Conservation (phyloP, 2,329 filamentous ascomycete genomes). For the Penicillium sp. region DNA sequence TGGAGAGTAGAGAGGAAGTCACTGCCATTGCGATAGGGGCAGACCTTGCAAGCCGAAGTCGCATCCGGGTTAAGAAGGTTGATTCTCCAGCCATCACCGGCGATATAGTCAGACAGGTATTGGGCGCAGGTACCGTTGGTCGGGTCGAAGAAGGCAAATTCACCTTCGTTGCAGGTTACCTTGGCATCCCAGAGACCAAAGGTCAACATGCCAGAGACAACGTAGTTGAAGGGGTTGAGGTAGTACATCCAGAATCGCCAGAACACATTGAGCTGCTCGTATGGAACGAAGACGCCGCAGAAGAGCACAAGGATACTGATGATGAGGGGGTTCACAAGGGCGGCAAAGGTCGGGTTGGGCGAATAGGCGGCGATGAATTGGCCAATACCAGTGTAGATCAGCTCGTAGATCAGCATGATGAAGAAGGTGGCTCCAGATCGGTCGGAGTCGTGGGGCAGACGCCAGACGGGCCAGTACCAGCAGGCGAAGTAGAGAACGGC, state of each 20-base stretch:
- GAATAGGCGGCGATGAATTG: conserved; percentile 80
- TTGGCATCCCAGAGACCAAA: conserved; percentile 53
- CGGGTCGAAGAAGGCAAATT: conserved; percentile 52
- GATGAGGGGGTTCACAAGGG: conserved; percentile 74
- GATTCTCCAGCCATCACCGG: conserved; percentile 45
- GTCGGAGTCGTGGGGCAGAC: conserved; percentile 60
- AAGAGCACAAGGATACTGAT: conserved; percentile 71
- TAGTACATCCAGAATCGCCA: conserved; percentile 69
- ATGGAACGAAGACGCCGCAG: conserved; percentile 71
- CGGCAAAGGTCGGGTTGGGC: conserved; percentile 65
- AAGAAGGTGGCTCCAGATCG: conserved; percentile 57
- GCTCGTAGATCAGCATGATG: conserved; percentile 72
- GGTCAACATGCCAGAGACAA: conserved; percentile 58
- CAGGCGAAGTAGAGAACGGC: conserved; percentile 11
- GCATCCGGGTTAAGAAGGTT: conserved; percentile 64
- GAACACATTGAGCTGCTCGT: conserved; percentile 62
- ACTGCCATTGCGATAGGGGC: conserved; percentile 58
- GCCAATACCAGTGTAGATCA: conserved; percentile 71
- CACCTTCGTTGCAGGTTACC: conserved; percentile 50
- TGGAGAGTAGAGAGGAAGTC: conserved; percentile 65
- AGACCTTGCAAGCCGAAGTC: conserved; percentile 59
- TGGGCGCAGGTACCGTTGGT: conserved; percentile 53
- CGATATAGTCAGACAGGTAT: conserved; percentile 58
- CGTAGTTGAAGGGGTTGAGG: conserved; percentile 63
- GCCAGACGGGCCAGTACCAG: conserved; percentile 60